phyloP scores from a whole-genome alignment of 2,329 filamentous ascomycete species.

The Rutstroemia sp. region DNA sequence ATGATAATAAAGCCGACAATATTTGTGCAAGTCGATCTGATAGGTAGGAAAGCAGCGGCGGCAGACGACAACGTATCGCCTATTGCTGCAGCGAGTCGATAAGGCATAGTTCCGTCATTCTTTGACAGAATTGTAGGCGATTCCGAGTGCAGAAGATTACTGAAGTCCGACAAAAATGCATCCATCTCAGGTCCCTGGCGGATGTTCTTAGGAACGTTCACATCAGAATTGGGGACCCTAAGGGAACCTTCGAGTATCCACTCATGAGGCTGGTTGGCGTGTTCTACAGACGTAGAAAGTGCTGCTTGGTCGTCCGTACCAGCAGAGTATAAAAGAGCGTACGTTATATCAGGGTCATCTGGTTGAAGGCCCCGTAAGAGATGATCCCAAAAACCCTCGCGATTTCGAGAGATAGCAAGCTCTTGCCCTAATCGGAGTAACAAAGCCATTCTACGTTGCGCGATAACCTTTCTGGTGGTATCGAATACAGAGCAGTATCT shows the following conservation, averaged over 20 bases:
- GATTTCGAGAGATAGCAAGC: slow-evolving; percentile 62
- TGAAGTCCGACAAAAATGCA: not conserved
- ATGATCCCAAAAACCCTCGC: slow-evolving; percentile 65
- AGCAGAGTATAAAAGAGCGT: slow-evolving; percentile 69
- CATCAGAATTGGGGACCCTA: slow-evolving; percentile 6
- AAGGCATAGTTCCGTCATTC: not conserved
- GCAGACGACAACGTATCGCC: not conserved
- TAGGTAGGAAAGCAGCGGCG: slow-evolving; percentile 3
- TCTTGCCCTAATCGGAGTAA: slow-evolving; percentile 68
- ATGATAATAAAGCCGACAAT: slow-evolving; percentile 73
- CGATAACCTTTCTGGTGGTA: slow-evolving; percentile 68
- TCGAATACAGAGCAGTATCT: slow-evolving; percentile 64
- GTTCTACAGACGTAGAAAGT: slow-evolving; percentile 15
- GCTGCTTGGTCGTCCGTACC: slow-evolving; percentile 45
- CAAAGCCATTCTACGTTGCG: slow-evolving; percentile 69
- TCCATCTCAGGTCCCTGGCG: not conserved
- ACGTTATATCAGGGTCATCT: slow-evolving; percentile 68
- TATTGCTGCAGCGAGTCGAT: not conserved
- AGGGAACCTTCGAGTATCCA: slow-evolving; percentile 20
- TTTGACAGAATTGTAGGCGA: not conserved
- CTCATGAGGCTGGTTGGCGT: slow-evolving; percentile 10
- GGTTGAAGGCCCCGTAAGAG: slow-evolving; percentile 60
- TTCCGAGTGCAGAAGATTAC: not conserved
- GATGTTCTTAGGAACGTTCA: slow-evolving; percentile 1
- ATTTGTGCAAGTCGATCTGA: slow-evolving; percentile 50